Conservation (phyloP, 495 filamentous ascomycete genomes). For the Podospora fimiseda region DNA sequence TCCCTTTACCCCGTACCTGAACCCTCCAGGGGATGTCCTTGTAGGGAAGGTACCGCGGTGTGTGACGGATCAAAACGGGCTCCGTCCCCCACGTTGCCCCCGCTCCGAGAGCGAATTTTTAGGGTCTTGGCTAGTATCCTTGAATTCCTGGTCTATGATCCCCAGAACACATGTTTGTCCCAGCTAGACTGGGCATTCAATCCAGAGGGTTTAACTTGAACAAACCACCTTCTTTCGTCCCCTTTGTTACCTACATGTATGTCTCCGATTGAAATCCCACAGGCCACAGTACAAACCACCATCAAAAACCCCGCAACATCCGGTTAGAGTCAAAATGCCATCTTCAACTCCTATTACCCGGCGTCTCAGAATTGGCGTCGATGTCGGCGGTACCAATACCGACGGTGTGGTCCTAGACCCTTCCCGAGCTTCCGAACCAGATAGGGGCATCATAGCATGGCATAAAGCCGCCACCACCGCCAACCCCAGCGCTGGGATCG, state of each 20-base stretch:
- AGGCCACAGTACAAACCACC: background rate
- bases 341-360: background rate
- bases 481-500: constrained; percentile 51
- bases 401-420: constrained; percentile 54
- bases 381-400: constrained; percentile 56
- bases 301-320: background rate
- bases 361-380: constrained; percentile 36
- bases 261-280: background rate
- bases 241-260: background rate
- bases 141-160: background rate
- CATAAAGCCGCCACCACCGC: constrained; percentile 53
- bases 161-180: background rate
- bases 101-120: background rate
- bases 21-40: background rate
- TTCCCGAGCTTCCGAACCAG: constrained; percentile 26
- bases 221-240: background rate
- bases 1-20: background rate
- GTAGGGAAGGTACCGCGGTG: background rate
- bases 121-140: background rate
- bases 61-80: background rate
- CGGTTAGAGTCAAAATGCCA: background rate
- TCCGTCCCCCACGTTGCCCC: background rate
- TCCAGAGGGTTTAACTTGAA: background rate
- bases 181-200: background rate
- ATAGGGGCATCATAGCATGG: constrained; percentile 45